Percentiles rank a stretch among this genome's conserved stretches.
Conservation (phyloP, 257 asterid species). For the Solanum chilense region DNA sequence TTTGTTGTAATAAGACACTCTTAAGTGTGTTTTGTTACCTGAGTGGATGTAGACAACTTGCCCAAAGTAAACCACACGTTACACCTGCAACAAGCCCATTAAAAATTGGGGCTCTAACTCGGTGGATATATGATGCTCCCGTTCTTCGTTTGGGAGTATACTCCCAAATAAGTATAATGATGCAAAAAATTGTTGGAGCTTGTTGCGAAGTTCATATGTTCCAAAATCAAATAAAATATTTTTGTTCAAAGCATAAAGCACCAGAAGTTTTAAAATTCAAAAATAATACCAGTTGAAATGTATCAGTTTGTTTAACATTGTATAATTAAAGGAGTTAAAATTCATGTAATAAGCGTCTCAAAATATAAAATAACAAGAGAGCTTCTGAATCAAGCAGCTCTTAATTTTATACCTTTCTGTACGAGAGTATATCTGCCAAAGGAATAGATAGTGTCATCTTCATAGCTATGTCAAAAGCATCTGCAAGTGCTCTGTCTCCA, state of each 20-base stretch:
- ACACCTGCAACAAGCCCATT: not conserved
- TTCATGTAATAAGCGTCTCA: not conserved
- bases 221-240: not conserved
- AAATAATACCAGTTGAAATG: not conserved
- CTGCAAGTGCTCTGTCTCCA: constrained; percentile 98
- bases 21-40: not conserved
- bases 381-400: not conserved
- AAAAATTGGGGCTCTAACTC: not conserved
- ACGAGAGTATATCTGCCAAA: constrained; percentile 76
- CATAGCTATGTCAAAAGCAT: constrained; percentile 83
- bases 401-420: constrained; percentile 61
- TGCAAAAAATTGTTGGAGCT: not conserved
- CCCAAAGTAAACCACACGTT: not conserved
- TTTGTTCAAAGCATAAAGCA: not conserved
- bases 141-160: not conserved
- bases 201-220: not conserved
- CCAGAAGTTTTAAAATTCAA: not conserved
- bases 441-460: constrained; percentile 88
- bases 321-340: not conserved
- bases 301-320: not conserved
- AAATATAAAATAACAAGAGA: not conserved
- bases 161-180: not conserved
- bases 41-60: not conserved
- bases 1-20: not conserved
- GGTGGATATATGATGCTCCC: not conserved